phyloP scores from a whole-genome alignment of 768 basidiomycete genomes.

The Podaxis carcinomalis region DNA sequence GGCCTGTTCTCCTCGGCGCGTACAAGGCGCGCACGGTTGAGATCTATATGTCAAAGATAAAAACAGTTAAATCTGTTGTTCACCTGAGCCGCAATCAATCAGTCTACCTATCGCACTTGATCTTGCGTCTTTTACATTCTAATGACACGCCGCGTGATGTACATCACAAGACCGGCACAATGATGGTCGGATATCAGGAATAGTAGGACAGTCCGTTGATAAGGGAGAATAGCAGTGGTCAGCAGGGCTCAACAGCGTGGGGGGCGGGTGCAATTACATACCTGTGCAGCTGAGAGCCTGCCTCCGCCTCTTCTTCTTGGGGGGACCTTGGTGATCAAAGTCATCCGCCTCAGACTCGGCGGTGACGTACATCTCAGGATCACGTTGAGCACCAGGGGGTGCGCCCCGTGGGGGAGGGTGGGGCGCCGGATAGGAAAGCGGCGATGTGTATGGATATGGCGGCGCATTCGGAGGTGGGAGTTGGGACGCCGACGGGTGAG shows the following conservation, averaged over 20 bases:
- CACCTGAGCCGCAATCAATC: slow-evolving; percentile 16
- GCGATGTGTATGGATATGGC: slow-evolving; percentile 20
- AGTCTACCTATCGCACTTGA: slow-evolving; percentile 78
- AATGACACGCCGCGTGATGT: slow-evolving; percentile 22
- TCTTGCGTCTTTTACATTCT: slow-evolving; percentile 88
- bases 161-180: slow-evolving; percentile 21
- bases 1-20: slow-evolving; percentile 71
- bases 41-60: slow-evolving; percentile 37
- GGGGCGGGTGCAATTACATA: slow-evolving; percentile 33
- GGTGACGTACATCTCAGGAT: slow-evolving; percentile 27
- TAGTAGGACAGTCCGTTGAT: slow-evolving; percentile 14
- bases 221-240: slow-evolving; percentile 20
- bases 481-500: slow-evolving; percentile 47
- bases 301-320: slow-evolving; percentile 79
- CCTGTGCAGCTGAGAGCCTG: slow-evolving; percentile 86
- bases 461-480: slow-evolving; percentile 10
- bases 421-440: slow-evolving; percentile 22
- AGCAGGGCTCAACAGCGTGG: slow-evolving; percentile 17
- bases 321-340: slow-evolving; percentile 49
- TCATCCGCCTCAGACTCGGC: slow-evolving; percentile 59
- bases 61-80: slow-evolving; percentile 19
- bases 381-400: slow-evolving; percentile 20
- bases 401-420: not conserved
- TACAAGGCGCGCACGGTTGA: slow-evolving; percentile 80
- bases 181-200: slow-evolving; percentile 21